Evolutionary conservation across 2,329 filamentous ascomycete species (phyloP).

Genomic region (Endothia cerciana): DNA sequence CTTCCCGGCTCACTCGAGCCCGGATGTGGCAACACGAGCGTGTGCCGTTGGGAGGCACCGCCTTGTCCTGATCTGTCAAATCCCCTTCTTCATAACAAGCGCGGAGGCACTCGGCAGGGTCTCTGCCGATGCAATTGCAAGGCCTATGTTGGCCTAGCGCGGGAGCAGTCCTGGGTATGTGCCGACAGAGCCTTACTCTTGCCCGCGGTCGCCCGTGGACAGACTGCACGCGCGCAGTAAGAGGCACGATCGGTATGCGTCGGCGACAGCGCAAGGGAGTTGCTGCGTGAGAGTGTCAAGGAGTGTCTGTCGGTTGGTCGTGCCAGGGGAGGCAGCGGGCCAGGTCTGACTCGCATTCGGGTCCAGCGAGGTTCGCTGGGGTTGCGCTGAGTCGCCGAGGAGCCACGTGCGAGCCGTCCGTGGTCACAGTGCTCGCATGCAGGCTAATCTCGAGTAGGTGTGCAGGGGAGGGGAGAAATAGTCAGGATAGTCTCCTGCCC

Average conservation of each 20-base stretch:
- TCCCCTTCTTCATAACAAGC: background rate
- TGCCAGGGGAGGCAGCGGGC: background rate
- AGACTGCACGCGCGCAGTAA: too few relatives aligned
- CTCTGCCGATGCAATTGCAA: background rate
- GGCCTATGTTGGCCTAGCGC: background rate
- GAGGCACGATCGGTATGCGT: background rate
- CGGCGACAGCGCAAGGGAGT: background rate
- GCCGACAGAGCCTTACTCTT: too few relatives aligned
- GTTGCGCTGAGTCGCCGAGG: too few relatives aligned
- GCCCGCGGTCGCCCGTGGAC: too few relatives aligned
- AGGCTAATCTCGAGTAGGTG: too few relatives aligned
- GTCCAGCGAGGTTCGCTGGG: too few relatives aligned
- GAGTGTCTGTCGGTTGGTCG: background rate
- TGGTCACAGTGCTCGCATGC: too few relatives aligned
- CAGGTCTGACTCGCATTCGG: slow-evolving; percentile 4
- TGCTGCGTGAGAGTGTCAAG: background rate
- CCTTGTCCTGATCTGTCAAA: background rate
- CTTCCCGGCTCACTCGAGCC: background rate
- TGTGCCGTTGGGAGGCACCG: background rate
- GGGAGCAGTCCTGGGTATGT: too few relatives aligned
- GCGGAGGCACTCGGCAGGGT: background rate
- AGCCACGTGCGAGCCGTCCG: too few relatives aligned
- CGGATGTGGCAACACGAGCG: background rate
- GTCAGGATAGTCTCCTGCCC: background rate
- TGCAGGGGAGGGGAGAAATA: background rate